Evolutionary conservation across 2,329 filamentous ascomycete species (phyloP).

Genomic region (Beauveria rudraprayagi): DNA sequence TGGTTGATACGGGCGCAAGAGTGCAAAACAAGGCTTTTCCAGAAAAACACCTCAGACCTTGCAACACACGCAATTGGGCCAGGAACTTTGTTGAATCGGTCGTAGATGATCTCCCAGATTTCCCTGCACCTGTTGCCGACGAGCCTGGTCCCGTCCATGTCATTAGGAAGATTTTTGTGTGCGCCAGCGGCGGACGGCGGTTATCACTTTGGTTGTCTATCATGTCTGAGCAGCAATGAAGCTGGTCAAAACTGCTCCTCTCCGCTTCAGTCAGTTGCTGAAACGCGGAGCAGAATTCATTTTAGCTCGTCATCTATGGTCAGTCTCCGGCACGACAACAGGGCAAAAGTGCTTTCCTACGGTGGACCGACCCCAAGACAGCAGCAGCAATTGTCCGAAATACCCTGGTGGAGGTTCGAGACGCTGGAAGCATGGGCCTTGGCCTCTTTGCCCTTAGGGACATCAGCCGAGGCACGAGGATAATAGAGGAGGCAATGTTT

Average conservation of each 20-base stretch:
- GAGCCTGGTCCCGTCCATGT: not conserved
- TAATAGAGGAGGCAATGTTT: not conserved
- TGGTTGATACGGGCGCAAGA: too few relatives aligned
- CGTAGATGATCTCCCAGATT: too few relatives aligned
- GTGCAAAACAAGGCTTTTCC: too few relatives aligned
- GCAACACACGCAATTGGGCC: too few relatives aligned
- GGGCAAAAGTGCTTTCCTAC: too few relatives aligned
- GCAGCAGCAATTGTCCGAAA: too few relatives aligned
- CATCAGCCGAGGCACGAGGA: not conserved
- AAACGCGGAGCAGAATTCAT: not conserved
- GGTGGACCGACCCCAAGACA: not conserved
- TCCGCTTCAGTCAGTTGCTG: not conserved
- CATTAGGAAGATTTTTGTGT: fast-evolving
- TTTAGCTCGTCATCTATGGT: too few relatives aligned
- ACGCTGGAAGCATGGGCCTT: not conserved
- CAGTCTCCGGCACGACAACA: not conserved
- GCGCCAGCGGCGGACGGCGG: not conserved
- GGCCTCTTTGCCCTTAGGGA: not conserved
- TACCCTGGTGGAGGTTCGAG: not conserved
- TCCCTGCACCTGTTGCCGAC: too few relatives aligned
- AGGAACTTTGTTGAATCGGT: too few relatives aligned
- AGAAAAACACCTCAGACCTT: too few relatives aligned
- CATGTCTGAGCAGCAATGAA: not conserved
- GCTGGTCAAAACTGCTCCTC: not conserved
- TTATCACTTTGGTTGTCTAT: not conserved